Evolutionary conservation across 2,329 filamentous ascomycete genomes (phyloP).

Genomic region (Zymoseptoria brevis): DNA sequence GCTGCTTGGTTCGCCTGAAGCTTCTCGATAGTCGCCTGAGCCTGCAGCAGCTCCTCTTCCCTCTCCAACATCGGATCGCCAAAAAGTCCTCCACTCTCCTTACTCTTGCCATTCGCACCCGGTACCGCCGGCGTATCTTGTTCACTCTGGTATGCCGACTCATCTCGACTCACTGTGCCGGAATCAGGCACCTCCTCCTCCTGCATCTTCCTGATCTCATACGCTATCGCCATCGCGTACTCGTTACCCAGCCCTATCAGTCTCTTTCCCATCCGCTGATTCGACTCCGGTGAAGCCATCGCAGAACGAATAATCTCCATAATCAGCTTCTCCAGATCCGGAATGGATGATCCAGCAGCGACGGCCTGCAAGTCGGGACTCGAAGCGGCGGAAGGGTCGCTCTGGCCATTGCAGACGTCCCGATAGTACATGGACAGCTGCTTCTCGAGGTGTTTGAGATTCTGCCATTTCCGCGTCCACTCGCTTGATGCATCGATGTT

Average conservation of each 20-base stretch:
- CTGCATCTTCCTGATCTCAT: constrained; percentile 27
- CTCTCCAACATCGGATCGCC: constrained; percentile 41
- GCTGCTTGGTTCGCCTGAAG: constrained; percentile 35
- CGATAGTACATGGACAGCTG: constrained; percentile 43
- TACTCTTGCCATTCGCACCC: constrained; percentile 14
- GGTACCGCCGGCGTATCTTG: constrained; percentile 17
- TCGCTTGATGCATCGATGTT: constrained; percentile 37
- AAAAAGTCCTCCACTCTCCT: constrained; percentile 18
- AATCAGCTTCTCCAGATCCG: constrained; percentile 35
- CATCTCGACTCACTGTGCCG: constrained; percentile 21
- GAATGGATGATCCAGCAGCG: constrained; percentile 36
- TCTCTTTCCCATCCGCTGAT: constrained; percentile 38
- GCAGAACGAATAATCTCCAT: constrained; percentile 43
- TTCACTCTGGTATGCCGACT: constrained; percentile 25
- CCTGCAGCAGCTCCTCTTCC: constrained; percentile 43
- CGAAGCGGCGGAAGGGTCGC: constrained; percentile 29
- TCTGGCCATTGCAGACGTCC: constrained; percentile 35
- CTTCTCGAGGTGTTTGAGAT: constrained; percentile 45
- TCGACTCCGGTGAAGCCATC: constrained; percentile 41
- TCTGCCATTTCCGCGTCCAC: constrained; percentile 47
- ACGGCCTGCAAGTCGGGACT: constrained; percentile 46
- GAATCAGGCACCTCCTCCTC: constrained; percentile 19
- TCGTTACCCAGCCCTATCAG: constrained; percentile 27
- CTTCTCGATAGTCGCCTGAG: constrained; percentile 39
- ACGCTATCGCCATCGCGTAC: constrained; percentile 28